Percentiles rank a stretch among this genome's conserved stretches.
These are phyloP conservation scores for Moniliophthora roreri DNA, from an alignment of 1,284 basidiomycete species.

Conservation along the genomic window DNA sequence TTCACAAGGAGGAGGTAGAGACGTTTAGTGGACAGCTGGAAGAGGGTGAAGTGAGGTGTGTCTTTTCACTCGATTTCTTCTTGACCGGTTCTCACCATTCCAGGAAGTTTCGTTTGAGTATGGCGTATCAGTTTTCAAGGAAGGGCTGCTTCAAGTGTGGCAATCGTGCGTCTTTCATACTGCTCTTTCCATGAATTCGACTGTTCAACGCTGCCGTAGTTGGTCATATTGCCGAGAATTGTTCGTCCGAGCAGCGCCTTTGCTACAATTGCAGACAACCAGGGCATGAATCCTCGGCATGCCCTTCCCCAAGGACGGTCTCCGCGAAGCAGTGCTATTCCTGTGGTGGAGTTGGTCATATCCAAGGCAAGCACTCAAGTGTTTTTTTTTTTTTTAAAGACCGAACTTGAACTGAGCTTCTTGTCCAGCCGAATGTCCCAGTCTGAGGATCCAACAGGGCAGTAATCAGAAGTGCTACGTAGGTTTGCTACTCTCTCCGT, in stretches of 20 bases:
- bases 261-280: slow-evolving; percentile 93
- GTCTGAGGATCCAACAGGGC: slow-evolving; percentile 63
- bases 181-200: slow-evolving; percentile 13
- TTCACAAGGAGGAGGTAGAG: slow-evolving; percentile 47
- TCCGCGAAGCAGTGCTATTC: slow-evolving; percentile 79
- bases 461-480: slow-evolving; percentile 84
- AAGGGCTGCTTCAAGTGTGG: slow-evolving; percentile 89
- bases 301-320: slow-evolving; percentile 77
- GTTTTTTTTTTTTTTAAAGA: background rate
- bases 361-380: slow-evolving; percentile 41
- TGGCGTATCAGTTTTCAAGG: slow-evolving; percentile 79
- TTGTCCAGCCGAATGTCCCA: slow-evolving; percentile 79
- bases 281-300: slow-evolving; percentile 87
- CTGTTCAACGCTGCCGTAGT: slow-evolving; percentile 43
- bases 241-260: slow-evolving; percentile 81
- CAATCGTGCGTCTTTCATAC: slow-evolving; percentile 56
- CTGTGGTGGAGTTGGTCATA: slow-evolving; percentile 76
- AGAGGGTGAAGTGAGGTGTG: slow-evolving; percentile 34
- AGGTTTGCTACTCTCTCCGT: slow-evolving; percentile 27
- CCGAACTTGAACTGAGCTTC: background rate
- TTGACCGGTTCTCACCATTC: slow-evolving; percentile 8
- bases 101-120: slow-evolving; percentile 36
- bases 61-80: background rate
- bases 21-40: slow-evolving; percentile 42
- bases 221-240: slow-evolving; percentile 90